Evolutionary conservation across 1,284 basidiomycete genomes (phyloP).

Genomic region (Rhodotorula sp.): DNA sequence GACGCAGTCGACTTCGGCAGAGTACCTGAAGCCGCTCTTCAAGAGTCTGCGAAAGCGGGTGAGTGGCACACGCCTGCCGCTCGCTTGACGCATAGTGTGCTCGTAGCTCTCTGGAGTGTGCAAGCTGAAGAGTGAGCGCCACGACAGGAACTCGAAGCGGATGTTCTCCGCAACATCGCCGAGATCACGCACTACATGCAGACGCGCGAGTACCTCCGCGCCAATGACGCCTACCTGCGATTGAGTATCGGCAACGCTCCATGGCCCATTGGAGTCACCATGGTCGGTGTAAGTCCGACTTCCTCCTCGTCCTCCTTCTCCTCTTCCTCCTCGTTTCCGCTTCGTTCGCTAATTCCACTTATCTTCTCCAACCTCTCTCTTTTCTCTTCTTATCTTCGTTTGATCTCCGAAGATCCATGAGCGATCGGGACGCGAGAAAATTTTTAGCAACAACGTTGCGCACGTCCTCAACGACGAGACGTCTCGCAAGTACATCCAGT

Average conservation of each 20-base stretch:
- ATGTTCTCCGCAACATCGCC: constrained; percentile 82
- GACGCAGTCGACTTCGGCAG: constrained; percentile 90
- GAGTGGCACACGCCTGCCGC: too few species aligned
- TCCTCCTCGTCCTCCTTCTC: too few species aligned
- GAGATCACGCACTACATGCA: constrained; percentile 98
- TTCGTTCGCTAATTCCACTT: not conserved
- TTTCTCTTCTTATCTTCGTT: not conserved
- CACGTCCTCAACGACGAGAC: constrained; percentile 99
- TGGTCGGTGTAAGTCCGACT: constrained; percentile 74
- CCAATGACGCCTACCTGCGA: constrained; percentile 95
- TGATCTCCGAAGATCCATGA: constrained; percentile 21
- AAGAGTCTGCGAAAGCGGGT: constrained; percentile 76
- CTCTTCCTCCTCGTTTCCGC: not conserved
- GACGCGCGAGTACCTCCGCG: constrained; percentile 84
- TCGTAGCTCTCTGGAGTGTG: too few species aligned
- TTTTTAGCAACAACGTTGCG: constrained; percentile 91
- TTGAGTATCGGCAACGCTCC: constrained; percentile 97
- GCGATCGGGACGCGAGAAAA: constrained; percentile 78
- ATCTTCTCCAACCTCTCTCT: too few species aligned
- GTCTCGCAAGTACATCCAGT: constrained; percentile 97
- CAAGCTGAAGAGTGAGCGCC: too few species aligned
- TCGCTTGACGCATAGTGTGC: too few species aligned
- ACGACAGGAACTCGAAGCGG: constrained; percentile 74
- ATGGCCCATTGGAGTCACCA: constrained; percentile 99
- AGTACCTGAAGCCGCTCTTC: constrained; percentile 96